Base-by-base conservation (phyloP, 345 rosid species). In the Orychophragmus violaceus region DNA sequence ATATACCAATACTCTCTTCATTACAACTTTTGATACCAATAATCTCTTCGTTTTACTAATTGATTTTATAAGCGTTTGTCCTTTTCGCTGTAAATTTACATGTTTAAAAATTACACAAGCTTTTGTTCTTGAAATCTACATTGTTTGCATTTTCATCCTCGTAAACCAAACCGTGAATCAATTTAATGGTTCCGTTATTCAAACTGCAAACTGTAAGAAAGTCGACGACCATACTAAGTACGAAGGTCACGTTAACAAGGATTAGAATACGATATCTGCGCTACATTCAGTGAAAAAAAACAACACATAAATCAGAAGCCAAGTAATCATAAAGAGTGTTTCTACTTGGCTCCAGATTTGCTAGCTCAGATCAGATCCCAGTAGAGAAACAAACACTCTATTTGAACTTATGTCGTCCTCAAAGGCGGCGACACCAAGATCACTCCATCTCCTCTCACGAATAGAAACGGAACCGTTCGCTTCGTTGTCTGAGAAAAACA, bases 401-500 rank as follows among this genome's bases (percentile, higher is more conserved):
- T 8, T 4, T 16, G 36, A 53, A 53, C 37, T 51, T 19, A 53
- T 4, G 59, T 53, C 18, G 59, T 53, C 59, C 59, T 53, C 37
- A 53, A 29, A 16, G 59, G 59, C 37, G 59, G 59, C 22, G 37
- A 53, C 59, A 53, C 59, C 66, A 92, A 33, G 41, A 33, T 57
- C 29, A 57, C 96, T 56, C 98, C 96, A 66, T 92, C 98, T 48
- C 98, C 98, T 71, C 98, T 81, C 42, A 92, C 98, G 71, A 92
- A 92, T 17, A 92, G 93, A 74, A 86, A 92, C 1, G 91, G 93
- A 30, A 92, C 76, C 0, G 76, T 89, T 18, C 97, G 89, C 78
- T 71, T 87, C 8, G 93, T 86, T 16, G 91, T 81, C 97, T 92
- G 37, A 89, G 7, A 21, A 8, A 10, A 49, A 45, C 2, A 19